phyloP scores from a whole-genome alignment of 768 basidiomycete species.

The Kwoniella mangroviensis region DNA sequence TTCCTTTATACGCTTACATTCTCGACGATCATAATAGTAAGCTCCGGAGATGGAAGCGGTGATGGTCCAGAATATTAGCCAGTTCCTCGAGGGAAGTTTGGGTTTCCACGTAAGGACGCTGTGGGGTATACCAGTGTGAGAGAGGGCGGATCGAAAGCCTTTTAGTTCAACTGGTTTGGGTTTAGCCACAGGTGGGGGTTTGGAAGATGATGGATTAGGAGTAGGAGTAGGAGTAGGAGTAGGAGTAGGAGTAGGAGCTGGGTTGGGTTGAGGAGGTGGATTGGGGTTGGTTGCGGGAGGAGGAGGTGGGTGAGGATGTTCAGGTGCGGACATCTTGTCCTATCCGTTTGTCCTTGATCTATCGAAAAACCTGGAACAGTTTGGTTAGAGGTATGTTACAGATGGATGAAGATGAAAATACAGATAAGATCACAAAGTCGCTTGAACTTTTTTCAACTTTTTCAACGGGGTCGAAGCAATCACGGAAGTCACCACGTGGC shows the following conservation, averaged over 20 bases:
- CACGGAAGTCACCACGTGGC: too few species aligned
- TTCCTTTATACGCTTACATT: conserved; percentile 77
- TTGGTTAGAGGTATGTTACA: not conserved
- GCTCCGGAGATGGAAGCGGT: conserved; percentile 79
- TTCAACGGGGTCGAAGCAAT: too few species aligned
- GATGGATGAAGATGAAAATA: not conserved
- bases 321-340: conserved; percentile 10
- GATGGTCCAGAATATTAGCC: conserved; percentile 90
- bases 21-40: conserved; percentile 74
- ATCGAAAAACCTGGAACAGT: not conserved
- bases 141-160: conserved; percentile 51
- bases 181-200: conserved; percentile 4
- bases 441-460: too few species aligned
- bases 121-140: conserved; percentile 65
- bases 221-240: conserved; percentile 22
- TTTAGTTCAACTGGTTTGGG: conserved; percentile 38
- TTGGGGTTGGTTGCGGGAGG: conserved; percentile 9
- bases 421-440: not conserved
- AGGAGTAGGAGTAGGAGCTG: conserved; percentile 21
- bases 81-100: conserved; percentile 85
- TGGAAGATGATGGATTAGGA: conserved; percentile 13
- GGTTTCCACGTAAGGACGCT: conserved; percentile 85
- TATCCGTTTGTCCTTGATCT: not conserved
- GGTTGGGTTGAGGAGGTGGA: conserved; percentile 11
- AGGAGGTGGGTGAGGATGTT: conserved; percentile 10